Evolutionary conservation across 768 basidiomycete genomes (phyloP), one percentile per base, ranked within the genome.

Genomic region (Tulasnella sp.): DNA sequence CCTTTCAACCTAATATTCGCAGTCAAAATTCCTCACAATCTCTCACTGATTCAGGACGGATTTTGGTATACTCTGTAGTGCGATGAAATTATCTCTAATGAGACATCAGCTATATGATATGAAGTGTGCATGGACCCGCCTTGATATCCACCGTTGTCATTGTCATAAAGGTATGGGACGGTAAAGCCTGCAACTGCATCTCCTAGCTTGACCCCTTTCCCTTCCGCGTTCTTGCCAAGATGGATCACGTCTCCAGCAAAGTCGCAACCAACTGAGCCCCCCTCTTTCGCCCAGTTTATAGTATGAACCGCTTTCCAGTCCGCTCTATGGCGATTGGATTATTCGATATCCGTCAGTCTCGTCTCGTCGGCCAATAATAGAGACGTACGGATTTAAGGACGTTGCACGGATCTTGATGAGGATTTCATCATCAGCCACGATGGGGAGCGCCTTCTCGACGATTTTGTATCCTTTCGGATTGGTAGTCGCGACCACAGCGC

Each of bases 191-290:
- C 61, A 19, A 66, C 65, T 7, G 55, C 31, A 59, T 66, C 65
- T 25, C 65, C 65, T 24, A 65, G 62, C 19, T 61, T 61, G 34
- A 64, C 34, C 22, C 60, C 60, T 43, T 63, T 63, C 19, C 49
- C 53, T 25, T 49, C 43, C 10, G 60, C 65, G 12, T 56, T 46
- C 3, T 42, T 46, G 4, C 65, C 65, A 29, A 65, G 30, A 2
- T 66, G 60, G 8, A 59, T 60, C n/a, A 64, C 59, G 38, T 63
- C 65, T 19, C 65, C 65, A 22, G 64, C 64, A 59, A 66, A 66
- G 44, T 66, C 63, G 22, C 49, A 61, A 1, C 65, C 65, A 11
- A 60, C 41, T 12, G 59, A 61, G 51, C 52, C 41, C 12, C 64
- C 64, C 12, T 64, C 62, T 51, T 63, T 60, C 17, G 65, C 55